phyloP scores from a whole-genome alignment of 2,329 filamentous ascomycete genomes.

The Hymenoscyphus repandus region DNA sequence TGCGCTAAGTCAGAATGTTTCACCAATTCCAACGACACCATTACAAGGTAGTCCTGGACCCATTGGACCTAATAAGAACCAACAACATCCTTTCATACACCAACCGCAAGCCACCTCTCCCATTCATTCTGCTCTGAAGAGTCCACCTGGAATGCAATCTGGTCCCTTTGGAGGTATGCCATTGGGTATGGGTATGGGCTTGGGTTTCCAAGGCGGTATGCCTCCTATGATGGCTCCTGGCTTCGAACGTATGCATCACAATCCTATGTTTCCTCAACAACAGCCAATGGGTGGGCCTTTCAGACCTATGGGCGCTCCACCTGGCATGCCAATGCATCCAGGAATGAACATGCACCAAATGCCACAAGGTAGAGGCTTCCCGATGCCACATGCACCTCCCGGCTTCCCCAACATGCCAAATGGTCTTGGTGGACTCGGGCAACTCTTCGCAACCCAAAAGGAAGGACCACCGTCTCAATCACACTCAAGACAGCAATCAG shows the following conservation, averaged over 20 bases:
- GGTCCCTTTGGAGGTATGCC: slow-evolving; percentile 43
- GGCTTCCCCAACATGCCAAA: slow-evolving; percentile 46
- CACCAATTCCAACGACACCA: slow-evolving; percentile 57
- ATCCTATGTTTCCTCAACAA: slow-evolving; percentile 50
- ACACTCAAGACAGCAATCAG: slow-evolving; percentile 74
- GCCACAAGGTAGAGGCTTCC: slow-evolving; percentile 41
- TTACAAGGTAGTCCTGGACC: slow-evolving; percentile 61
- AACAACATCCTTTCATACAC: slow-evolving; percentile 45
- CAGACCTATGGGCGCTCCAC: slow-evolving; percentile 45
- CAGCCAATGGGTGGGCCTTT: slow-evolving; percentile 47
- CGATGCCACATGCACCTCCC: slow-evolving; percentile 42
- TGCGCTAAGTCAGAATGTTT: slow-evolving; percentile 49
- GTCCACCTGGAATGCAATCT: slow-evolving; percentile 47
- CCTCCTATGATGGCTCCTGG: slow-evolving; percentile 36
- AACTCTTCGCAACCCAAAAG: slow-evolving; percentile 34
- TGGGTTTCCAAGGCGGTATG: slow-evolving; percentile 46
- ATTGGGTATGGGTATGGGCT: slow-evolving; percentile 54
- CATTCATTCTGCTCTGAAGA: slow-evolving; percentile 50
- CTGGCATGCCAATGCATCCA: slow-evolving; percentile 49
- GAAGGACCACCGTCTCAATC: slow-evolving; percentile 42
- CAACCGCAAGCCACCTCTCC: slow-evolving; percentile 62
- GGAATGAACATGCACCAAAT: slow-evolving; percentile 58
- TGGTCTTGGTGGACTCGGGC: slow-evolving; percentile 35
- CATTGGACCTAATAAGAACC: slow-evolving; percentile 57
- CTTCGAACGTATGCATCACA: slow-evolving; percentile 40